These are phyloP conservation scores for Emmonsia crescens DNA, from an alignment of 2,329 filamentous ascomycete species.

Conservation along the genomic window DNA sequence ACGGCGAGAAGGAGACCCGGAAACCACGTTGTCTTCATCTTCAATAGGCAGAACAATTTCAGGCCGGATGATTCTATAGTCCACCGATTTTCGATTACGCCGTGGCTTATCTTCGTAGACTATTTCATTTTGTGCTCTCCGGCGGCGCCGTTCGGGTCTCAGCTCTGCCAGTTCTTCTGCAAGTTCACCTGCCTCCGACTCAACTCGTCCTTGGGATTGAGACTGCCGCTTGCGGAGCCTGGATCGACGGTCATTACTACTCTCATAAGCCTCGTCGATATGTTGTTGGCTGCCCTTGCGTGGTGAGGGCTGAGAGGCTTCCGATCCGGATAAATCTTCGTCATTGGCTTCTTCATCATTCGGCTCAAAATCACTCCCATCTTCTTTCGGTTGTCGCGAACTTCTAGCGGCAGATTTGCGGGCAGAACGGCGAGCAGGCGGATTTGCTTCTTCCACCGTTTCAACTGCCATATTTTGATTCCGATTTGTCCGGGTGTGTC, in stretches of 20 bases:
- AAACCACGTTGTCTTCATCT: constrained; percentile 57
- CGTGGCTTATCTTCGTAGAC: constrained; percentile 38
- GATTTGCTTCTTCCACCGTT: constrained; percentile 23
- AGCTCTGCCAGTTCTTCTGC: constrained; percentile 48
- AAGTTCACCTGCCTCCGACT: constrained; percentile 45
- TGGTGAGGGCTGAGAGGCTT: constrained; percentile 35
- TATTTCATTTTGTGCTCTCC: constrained; percentile 25
- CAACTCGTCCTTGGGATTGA: constrained; percentile 37
- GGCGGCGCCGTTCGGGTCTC: constrained; percentile 35
- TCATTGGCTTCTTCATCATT: constrained; percentile 39
- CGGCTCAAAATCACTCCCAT: constrained; percentile 55
- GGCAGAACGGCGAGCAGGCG: constrained; percentile 27
- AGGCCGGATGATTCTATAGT: constrained; percentile 77
- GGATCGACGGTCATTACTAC: constrained; percentile 40
- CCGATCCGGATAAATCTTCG: constrained; percentile 44
- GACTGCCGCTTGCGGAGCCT: constrained; percentile 40
- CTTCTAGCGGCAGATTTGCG: constrained; percentile 31
- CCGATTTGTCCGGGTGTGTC: constrained; percentile 18
- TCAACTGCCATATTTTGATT: constrained; percentile 17
- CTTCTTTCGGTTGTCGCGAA: constrained; percentile 39
- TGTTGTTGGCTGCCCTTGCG: constrained; percentile 30
- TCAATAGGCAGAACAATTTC: constrained; percentile 62
- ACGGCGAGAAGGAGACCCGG: constrained; percentile 57
- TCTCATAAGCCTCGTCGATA: constrained; percentile 38
- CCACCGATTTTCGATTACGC: constrained; percentile 54